phyloP scores from a whole-genome alignment of 2,329 filamentous ascomycete species.

The Diaporthe amygdali region DNA sequence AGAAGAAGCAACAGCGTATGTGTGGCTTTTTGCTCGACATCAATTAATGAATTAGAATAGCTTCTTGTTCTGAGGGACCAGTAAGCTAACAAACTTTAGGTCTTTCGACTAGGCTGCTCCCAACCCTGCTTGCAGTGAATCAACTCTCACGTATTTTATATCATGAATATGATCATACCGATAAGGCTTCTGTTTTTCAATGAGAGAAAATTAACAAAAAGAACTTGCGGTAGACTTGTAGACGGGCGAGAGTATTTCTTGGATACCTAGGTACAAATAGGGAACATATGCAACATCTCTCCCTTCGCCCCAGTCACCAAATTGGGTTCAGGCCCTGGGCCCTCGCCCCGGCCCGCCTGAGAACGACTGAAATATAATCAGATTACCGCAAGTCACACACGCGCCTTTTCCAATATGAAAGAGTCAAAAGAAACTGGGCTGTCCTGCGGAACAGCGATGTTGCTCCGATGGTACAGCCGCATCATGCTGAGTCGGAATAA shows the following conservation, averaged over 20 bases:
- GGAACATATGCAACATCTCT: not conserved
- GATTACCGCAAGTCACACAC: not conserved
- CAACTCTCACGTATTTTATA: not conserved
- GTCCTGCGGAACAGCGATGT: not conserved
- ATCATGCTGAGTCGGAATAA: not conserved
- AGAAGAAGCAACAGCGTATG: not conserved
- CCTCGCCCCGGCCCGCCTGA: not conserved
- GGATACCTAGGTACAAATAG: too few relatives aligned
- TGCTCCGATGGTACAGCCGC: not conserved
- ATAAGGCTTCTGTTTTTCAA: not conserved
- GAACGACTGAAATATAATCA: too few relatives aligned
- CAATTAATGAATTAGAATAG: not conserved
- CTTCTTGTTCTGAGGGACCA: not conserved
- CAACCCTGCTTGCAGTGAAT: not conserved
- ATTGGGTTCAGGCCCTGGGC: not conserved
- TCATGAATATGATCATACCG: not conserved
- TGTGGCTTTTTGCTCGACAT: not conserved
- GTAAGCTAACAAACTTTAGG: not conserved
- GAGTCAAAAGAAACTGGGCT: not conserved
- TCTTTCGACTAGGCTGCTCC: not conserved
- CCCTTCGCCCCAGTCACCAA: too few relatives aligned
- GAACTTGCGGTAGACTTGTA: too few relatives aligned
- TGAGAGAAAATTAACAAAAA: too few relatives aligned
- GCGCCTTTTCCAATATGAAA: not conserved
- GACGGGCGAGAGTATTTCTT: not conserved